These are phyloP conservation scores for Termitomyces sp. DNA, from an alignment of 768 basidiomycete species.

Conservation along the genomic window DNA sequence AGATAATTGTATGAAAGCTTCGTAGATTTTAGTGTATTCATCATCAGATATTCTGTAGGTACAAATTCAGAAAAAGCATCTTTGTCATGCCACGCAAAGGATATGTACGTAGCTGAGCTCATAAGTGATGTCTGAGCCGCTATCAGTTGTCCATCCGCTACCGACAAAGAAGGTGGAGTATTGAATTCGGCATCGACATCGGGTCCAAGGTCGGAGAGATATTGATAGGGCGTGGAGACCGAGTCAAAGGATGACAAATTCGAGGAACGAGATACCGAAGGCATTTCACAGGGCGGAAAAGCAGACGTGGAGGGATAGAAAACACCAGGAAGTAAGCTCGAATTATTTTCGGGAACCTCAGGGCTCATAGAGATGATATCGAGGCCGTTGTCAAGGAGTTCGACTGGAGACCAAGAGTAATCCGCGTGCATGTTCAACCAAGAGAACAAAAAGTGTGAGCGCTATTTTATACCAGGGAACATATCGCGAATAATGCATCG, in stretches of 20 bases:
- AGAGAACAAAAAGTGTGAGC: not conserved
- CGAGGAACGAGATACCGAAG: not conserved
- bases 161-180: not conserved
- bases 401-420: not conserved
- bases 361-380: not conserved
- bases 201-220: not conserved
- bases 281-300: not conserved
- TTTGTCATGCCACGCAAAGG: not conserved
- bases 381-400: not conserved
- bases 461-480: not conserved
- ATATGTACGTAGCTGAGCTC: not conserved
- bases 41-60: not conserved
- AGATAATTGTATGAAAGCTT: not conserved
- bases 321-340: not conserved
- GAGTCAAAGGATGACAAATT: not conserved
- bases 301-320: not conserved
- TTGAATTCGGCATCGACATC: not conserved
- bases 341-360: not conserved
- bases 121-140: not conserved
- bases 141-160: not conserved
- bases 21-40: not conserved
- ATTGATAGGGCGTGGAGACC: not conserved
- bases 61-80: not conserved
- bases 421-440: not conserved
- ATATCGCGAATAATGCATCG: not conserved